Evolutionary conservation across 2,329 filamentous ascomycete species (phyloP), one percentile per base, ranked within the genome.

Genomic region (Calonectria hongkongensis): DNA sequence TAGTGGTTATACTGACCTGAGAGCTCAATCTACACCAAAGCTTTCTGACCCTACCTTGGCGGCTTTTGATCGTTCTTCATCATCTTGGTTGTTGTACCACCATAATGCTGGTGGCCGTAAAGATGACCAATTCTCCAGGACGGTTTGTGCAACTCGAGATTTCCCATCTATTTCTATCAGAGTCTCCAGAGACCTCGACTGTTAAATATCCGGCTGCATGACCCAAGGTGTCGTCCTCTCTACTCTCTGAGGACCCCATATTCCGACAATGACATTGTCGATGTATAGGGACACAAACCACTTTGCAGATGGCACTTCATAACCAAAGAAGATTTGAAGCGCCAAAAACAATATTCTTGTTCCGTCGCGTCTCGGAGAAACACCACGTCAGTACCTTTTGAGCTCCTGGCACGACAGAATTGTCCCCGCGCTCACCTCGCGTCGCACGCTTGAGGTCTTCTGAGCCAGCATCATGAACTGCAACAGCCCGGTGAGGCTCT

Each of bases 401-500:
- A 64, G 58, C 58, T 64, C 47, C 48, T 65, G 28, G 58, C 58
- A 68, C 65, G 36, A 33, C 30, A 71, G 60, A 58, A 47, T 41
- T 47, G 27, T 43, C 51, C 41, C 48, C 50, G 18, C 66, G 41
- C 48, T 41, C 41, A 15, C n/a, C 45, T 68, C 54, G 36, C 60
- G 60, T 74, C 47, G 43, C 51, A 71, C 51, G 10, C 58, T 48
- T 62, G 51, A 70, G 67, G 51, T 64, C 67, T 56, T 45, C 63
- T 68, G 36, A 60, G 33, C 63, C 54, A 48, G 51, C 65, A 68
- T n/a, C 43, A 78, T 79, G 76, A 75, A 70, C 41, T 51, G 47
- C 15, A 77, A 70, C 51, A 76, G 70, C 51, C 43, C 71, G 8
- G 70, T 77, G 45, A 73, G 69, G 62, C 58, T 78, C 65, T 79